Conservation (phyloP, 169 alveolate genomes). For the Cryptosporidium felis region DNA sequence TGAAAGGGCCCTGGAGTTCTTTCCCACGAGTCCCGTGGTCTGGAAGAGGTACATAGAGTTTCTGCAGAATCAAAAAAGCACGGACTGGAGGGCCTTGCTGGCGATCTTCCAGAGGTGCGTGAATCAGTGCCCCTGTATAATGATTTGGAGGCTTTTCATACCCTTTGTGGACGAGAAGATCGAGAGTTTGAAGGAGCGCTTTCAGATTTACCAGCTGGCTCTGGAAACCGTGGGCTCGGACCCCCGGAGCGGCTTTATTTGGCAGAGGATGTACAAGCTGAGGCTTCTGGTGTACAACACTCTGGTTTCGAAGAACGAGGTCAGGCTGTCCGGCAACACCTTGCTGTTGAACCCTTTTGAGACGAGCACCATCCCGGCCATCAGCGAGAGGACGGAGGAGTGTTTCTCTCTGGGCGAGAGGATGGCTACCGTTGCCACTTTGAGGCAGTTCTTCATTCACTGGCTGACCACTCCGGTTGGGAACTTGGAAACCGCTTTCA, state of each 20-base stretch:
- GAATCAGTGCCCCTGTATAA: conserved; percentile 63
- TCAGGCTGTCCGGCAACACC: conserved; percentile 20
- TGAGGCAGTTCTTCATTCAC: conserved; percentile 53
- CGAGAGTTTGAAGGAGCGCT: conserved; percentile 30
- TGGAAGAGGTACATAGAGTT: conserved; percentile 68
- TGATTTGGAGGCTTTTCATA: conserved; percentile 50
- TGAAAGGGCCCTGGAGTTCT: conserved; percentile 66
- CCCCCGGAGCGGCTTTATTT: conserved; percentile 62
- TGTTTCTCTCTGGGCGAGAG: conserved; percentile 37
- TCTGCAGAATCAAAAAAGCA: conserved; percentile 32
- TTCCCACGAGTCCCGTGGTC: conserved; percentile 66
- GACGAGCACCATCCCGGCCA: conserved; percentile 49
- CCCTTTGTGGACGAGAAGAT: conserved; percentile 32
- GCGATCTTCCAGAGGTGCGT: conserved; percentile 51
- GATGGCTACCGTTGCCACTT: conserved; percentile 55
- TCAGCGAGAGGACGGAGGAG: conserved; percentile 30
- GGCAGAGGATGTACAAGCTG: conserved; percentile 66
- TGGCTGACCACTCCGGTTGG: conserved; percentile 68
- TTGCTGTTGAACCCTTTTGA: conserved; percentile 63
- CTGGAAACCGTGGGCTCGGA: conserved; percentile 60
- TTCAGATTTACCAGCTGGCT: conserved; percentile 44
- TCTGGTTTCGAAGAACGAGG: conserved; percentile 37
- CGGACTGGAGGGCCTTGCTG: not conserved
- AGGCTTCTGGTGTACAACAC: conserved; percentile 57
- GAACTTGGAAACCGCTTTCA: conserved; percentile 65